Evolutionary conservation across 306 rosid species (phyloP).

Genomic region (Astragalus membranaceus): DNA sequence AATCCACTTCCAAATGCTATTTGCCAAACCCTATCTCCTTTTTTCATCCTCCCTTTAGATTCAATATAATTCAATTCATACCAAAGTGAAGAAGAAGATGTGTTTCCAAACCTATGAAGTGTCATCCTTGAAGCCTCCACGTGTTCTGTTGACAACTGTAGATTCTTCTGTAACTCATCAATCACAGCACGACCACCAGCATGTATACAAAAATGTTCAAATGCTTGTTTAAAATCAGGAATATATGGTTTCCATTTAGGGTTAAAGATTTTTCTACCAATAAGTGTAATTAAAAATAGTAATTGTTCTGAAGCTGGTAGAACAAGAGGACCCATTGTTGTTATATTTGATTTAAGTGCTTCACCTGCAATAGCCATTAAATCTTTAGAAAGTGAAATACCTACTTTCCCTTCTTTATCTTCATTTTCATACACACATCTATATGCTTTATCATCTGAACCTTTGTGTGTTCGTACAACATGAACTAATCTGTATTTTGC

Average conservation of each 20-base stretch:
- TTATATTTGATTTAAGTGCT: conserved; percentile 83
- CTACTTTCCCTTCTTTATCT: conserved; percentile 81
- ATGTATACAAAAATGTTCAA: conserved; percentile 94
- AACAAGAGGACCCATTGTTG: conserved; percentile 90
- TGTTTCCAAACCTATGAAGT: conserved; percentile 80
- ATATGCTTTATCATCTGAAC: conserved; percentile 73
- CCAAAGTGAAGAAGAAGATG: conserved; percentile 95
- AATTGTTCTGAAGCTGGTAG: conserved; percentile 94
- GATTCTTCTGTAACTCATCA: conserved; percentile 88
- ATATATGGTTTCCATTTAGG: conserved; percentile 95
- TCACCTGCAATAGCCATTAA: conserved; percentile 99
- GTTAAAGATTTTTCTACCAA: conserved; percentile 74
- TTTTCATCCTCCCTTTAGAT: conserved; percentile 85
- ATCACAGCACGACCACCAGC: conserved; percentile 94
- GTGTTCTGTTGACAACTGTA: conserved; percentile 80
- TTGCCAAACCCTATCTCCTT: conserved; percentile 87
- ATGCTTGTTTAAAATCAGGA: conserved; percentile 88
- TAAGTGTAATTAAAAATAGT: conserved; percentile 60
- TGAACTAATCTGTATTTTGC: conserved; percentile 76
- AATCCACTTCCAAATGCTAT: conserved; percentile 93
- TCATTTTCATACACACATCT: conserved; percentile 78
- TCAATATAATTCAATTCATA: conserved; percentile 78
- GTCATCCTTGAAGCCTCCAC: conserved; percentile 98
- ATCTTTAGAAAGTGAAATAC: conserved; percentile 68
- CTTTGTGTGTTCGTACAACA: conserved; percentile 81